Evolutionary conservation across 164 flowering plant species (phyloP).

Genomic region (Magnolia sinica): DNA sequence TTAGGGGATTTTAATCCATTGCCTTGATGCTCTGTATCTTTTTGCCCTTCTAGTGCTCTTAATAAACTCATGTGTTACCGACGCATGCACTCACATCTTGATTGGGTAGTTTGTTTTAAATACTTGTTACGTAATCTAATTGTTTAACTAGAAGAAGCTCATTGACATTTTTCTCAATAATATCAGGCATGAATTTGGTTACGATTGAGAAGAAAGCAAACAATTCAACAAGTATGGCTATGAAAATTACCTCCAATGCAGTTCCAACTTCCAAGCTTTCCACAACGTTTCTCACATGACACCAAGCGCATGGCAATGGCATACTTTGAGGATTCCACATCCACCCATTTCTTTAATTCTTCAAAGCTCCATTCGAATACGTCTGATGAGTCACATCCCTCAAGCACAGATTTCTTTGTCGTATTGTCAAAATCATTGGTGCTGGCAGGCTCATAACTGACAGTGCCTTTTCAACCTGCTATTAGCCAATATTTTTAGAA

Average conservation of each 20-base stretch:
- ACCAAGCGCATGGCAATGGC: constrained; percentile 61
- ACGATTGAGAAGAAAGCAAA: not conserved
- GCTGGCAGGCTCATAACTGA: constrained; percentile 17
- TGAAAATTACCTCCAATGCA: constrained; percentile 70
- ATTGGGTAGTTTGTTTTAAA: too few relatives aligned
- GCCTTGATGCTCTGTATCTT: too few relatives aligned
- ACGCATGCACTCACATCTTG: too few relatives aligned
- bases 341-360: constrained; percentile 85
- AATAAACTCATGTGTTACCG: too few relatives aligned
- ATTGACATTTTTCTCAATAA: too few relatives aligned
- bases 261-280: constrained; percentile 53
- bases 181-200: too few relatives aligned
- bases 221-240: not conserved
- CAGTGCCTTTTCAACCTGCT: constrained; percentile 25
- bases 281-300: constrained; percentile 57
- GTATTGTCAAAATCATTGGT: constrained; percentile 20
- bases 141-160: too few relatives aligned
- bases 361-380: constrained; percentile 74
- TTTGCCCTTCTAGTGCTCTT: too few relatives aligned
- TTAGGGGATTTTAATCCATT: too few relatives aligned
- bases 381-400: constrained; percentile 30
- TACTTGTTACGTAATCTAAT: too few relatives aligned
- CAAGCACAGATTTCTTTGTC: constrained; percentile 17
- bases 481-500: not conserved
- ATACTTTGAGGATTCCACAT: constrained; percentile 67